Evolutionary conservation across 2,329 filamentous ascomycete species (phyloP), one percentile per base, ranked within the genome.

Genomic region (Mycocentrospora acerina): DNA sequence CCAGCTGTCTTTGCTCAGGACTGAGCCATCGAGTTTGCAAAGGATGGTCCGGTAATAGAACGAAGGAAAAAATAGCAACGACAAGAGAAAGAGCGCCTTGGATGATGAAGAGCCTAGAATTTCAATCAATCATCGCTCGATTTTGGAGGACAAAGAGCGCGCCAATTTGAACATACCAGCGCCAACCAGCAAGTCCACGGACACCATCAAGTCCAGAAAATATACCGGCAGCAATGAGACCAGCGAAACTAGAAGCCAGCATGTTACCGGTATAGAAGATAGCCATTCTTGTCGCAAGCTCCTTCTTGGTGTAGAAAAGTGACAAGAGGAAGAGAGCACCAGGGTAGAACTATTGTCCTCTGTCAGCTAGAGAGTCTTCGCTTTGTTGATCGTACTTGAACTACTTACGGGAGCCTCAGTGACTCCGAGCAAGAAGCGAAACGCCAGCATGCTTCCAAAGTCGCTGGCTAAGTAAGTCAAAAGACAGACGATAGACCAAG

Each of bases 251-350:
- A 7, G 57, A 62, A 2, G 68, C 65, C 6, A 70, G 51, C n/a
- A 65, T 57, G 26, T 62, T 66, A 2, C 65, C 69, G 12, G 58
- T 61, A 40, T 70, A 64, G 24, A 70, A 41, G 13, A 65, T 51
- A 2, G 64, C 53, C 17, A 60, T 55, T 10, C 63, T 43, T 4
- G 55, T 50, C 0, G 60, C 58, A 29, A 66, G 48, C 31, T 69
- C 65, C 29, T 75, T 74, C 32, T 79, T 73, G 2, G 80, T 84
- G 57, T 85, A 85, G 73, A 80, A 85, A 45, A 81, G 77, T 0
- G 76, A 79, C 25, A 84, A 68, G 29, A 82, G 76, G 32, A 82
- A 72, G 11, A 83, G 68, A 0, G 78, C 78, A 26, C 81, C 81
- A 0, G 81, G 80, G 30, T 83, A 71, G 57, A 81, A 83, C 2